Percentiles rank a stretch among this genome's conserved stretches.
These are phyloP conservation scores for Chiua virens DNA, from an alignment of 768 basidiomycete genomes.

Conservation along the genomic window DNA sequence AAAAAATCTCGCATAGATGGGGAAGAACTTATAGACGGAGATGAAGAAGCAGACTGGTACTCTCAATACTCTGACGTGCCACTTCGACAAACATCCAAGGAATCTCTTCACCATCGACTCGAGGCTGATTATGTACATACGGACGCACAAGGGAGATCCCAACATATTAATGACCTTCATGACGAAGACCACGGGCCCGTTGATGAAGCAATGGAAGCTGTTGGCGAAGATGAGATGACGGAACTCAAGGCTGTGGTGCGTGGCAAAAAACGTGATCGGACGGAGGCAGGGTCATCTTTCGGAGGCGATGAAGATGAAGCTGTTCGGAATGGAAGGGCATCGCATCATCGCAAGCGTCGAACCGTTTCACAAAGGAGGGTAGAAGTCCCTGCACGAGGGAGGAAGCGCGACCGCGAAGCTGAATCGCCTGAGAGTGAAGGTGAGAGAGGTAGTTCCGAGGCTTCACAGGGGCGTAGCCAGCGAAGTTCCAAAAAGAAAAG, in stretches of 20 bases:
- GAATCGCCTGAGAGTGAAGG: constrained; percentile 42
- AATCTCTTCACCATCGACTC: constrained; percentile 43
- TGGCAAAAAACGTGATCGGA: constrained; percentile 77
- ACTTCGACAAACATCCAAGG: constrained; percentile 48
- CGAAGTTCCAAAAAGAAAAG: constrained; percentile 49
- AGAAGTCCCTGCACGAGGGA: constrained; percentile 49
- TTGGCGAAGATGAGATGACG: constrained; percentile 43
- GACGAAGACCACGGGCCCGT: constrained; percentile 46
- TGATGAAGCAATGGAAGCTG: constrained; percentile 35
- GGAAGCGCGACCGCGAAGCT: constrained; percentile 64
- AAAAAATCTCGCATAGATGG: constrained; percentile 58
- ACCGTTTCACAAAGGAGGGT: constrained; percentile 54
- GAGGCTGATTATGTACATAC: constrained; percentile 41
- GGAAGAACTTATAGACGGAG: constrained; percentile 47
- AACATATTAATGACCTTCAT: constrained; percentile 38
- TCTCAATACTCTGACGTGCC: constrained; percentile 26
- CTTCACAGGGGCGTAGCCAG: constrained; percentile 3
- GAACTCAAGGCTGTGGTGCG: constrained; percentile 37
- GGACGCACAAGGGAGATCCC: constrained; percentile 44
- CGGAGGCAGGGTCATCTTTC: constrained; percentile 70
- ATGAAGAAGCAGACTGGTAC: constrained; percentile 46
- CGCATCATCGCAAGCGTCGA: constrained; percentile 56
- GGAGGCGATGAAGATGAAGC: constrained; percentile 54
- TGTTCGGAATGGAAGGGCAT: constrained; percentile 40
- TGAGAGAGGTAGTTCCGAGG: constrained; percentile 14